Base-by-base conservation (phyloP, 1,284 basidiomycete genomes). In the Leccinum fuscescens region DNA sequence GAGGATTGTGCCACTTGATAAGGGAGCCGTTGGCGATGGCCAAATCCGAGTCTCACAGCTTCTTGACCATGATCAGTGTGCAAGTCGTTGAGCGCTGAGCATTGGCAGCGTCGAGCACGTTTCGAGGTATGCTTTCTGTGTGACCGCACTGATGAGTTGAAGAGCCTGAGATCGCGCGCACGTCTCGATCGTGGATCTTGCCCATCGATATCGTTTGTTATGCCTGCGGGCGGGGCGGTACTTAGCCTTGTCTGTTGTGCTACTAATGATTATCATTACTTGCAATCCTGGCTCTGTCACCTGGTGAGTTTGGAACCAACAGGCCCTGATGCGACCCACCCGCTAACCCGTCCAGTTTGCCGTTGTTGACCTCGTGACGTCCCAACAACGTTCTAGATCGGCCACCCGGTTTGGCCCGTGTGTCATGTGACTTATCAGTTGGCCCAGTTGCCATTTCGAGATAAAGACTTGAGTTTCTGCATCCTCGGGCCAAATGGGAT, bases 361-460 rank as follows among this genome's bases (percentile, higher is more conserved):
- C 59, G 67, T 56, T 22, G 44, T 20, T 20, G 11, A 56, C 60
- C 56, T 55, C 62, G 57, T 66, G 58, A 55, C 24, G 48, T 12
- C 4, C 54, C 48, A 35, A 48, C 60, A 57, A 7, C 48, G 20
- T 54, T 37, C 33, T 35, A 54, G 33, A 37, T 20, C 20, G 14
- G 11, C 52, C 52, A 46, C 33, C 68, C 72, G 70, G 52, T 57
- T 60, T 62, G 22, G 20, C 55, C 72, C 71, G 63, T 12, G 0
- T 14, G 15, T 64, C 71, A 72, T 63, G 63, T 72, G 71, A 57
- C 22, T 42, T 9, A 72, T 71, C 66, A 53, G 14, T 50, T 11
- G 14, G 31, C 9, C 9, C 9, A 55, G 42, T 55, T 72, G 61
- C 71, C 69, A n/a, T 66, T 74, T 65, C 24, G 56, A 51, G 73